These are phyloP conservation scores for Potentilla sterilis DNA, from an alignment of 306 rosid genomes.

Conservation along the genomic window DNA sequence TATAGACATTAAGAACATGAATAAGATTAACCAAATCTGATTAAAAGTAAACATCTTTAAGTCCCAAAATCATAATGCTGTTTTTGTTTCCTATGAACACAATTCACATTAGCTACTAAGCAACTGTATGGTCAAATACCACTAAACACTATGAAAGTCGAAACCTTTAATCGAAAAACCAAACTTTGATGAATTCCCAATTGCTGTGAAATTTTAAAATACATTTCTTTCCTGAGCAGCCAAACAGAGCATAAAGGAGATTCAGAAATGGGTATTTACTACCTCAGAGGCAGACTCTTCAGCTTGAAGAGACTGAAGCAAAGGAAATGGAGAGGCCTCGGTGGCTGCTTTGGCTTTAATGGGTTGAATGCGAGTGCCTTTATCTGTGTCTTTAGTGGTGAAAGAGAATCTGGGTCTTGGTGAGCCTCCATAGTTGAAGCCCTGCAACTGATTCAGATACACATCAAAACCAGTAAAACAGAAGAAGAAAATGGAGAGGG, in stretches of 20 bases:
- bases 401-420: constrained; percentile 42
- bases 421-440: constrained; percentile 40
- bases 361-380: constrained; percentile 36
- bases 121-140: background rate
- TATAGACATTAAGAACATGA: constrained; percentile 23
- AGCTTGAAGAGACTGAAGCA: constrained; percentile 47
- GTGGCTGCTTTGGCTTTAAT: constrained; percentile 57
- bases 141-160: background rate
- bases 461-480: constrained; percentile 2
- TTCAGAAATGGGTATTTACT: constrained; percentile 30
- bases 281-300: constrained; percentile 70
- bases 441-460: constrained; percentile 42
- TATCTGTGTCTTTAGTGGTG: constrained; percentile 24
- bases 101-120: background rate
- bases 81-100: background rate
- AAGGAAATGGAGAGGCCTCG: constrained; percentile 53
- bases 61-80: background rate
- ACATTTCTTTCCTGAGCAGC: constrained; percentile 5
- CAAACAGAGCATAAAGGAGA: constrained; percentile 13
- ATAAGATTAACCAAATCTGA: background rate
- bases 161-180: background rate
- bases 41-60: background rate
- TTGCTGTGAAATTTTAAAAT: constrained; percentile 8
- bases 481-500: background rate
- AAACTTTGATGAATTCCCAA: background rate